These are phyloP conservation scores for Hericium alpestre DNA, from an alignment of 768 basidiomycete genomes.

Conservation along the genomic window DNA sequence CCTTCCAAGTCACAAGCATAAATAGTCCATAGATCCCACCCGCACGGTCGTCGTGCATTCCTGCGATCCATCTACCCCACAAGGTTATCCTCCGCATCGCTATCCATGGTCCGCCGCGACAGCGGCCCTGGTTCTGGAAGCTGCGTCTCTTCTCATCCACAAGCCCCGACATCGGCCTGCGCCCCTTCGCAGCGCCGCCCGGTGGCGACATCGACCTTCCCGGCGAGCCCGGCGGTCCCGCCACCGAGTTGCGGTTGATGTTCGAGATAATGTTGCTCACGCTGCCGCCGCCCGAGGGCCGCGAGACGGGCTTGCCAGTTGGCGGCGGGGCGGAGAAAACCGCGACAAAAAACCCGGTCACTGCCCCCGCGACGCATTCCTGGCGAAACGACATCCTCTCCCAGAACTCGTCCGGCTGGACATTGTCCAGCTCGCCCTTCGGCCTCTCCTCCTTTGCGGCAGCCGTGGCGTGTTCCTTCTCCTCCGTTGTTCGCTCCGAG, in stretches of 20 bases:
- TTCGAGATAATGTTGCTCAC: conserved; percentile 5
- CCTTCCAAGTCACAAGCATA: too few species aligned
- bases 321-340: conserved; percentile 26
- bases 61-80: conserved; percentile 18
- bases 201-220: conserved; percentile 7
- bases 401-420: conserved; percentile 82
- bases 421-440: conserved; percentile 45
- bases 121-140: conserved; percentile 22
- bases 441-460: conserved; percentile 17
- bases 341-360: conserved; percentile 89
- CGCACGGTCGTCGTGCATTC: too few species aligned
- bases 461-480: conserved; percentile 17
- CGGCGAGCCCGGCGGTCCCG: neutral
- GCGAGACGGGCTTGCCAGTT: conserved; percentile 1
- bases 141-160: conserved; percentile 8
- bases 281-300: conserved; percentile 6
- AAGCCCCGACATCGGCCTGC: conserved; percentile 10
- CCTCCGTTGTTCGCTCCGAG: conserved; percentile 4
- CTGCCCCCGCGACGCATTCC: conserved; percentile 82
- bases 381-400: conserved; percentile 94
- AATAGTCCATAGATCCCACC: too few species aligned
- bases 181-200: conserved; percentile 6
- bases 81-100: conserved; percentile 73
- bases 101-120: conserved; percentile 71
- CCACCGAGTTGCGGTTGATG: conserved; percentile 8